phyloP scores from a whole-genome alignment of 257 asterid genomes.

The Galeopsis tetrahit region DNA sequence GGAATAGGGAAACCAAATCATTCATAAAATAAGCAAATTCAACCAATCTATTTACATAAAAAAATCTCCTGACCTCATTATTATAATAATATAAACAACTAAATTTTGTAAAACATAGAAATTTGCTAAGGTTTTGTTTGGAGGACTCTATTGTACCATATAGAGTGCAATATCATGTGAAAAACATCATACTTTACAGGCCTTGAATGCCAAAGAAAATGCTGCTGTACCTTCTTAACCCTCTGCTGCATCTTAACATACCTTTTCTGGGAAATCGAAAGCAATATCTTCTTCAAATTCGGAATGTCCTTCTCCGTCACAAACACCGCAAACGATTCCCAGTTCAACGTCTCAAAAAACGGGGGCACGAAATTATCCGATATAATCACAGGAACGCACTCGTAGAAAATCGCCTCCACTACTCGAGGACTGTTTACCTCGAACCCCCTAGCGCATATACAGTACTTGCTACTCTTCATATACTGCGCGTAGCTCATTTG shows the following conservation, averaged over 20 bases:
- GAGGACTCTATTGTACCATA: slow-evolving; percentile 79
- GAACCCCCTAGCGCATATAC: slow-evolving; percentile 84
- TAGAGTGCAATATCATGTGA: slow-evolving; percentile 83
- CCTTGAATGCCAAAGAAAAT: slow-evolving; percentile 87
- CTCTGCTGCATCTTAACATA: slow-evolving; percentile 69
- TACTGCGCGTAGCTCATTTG: slow-evolving; percentile 61
- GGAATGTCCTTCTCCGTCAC: slow-evolving; percentile 83
- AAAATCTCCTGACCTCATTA: background rate
- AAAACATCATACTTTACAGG: slow-evolving; percentile 79
- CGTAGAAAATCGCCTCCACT: slow-evolving; percentile 93
- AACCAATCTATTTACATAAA: too few relatives aligned
- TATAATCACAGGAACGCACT: slow-evolving; percentile 95
- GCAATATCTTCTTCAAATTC: slow-evolving; percentile 66
- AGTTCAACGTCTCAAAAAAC: slow-evolving; percentile 73
- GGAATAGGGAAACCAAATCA: too few relatives aligned
- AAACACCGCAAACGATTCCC: slow-evolving; percentile 89
- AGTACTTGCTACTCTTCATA: slow-evolving; percentile 95
- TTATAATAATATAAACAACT: background rate
- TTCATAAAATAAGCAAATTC: too few relatives aligned
- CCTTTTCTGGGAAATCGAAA: slow-evolving; percentile 58
- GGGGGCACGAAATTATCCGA: slow-evolving; percentile 91
- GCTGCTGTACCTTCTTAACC: slow-evolving; percentile 79
- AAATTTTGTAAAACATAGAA: background rate
- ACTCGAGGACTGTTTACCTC: slow-evolving; percentile 95
- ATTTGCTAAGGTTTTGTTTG: slow-evolving; percentile 42